Evolutionary conservation across 176 grass and related monocot species (phyloP), one percentile per base, ranked within the genome.

Genomic region (Rhynchospora pubera): DNA sequence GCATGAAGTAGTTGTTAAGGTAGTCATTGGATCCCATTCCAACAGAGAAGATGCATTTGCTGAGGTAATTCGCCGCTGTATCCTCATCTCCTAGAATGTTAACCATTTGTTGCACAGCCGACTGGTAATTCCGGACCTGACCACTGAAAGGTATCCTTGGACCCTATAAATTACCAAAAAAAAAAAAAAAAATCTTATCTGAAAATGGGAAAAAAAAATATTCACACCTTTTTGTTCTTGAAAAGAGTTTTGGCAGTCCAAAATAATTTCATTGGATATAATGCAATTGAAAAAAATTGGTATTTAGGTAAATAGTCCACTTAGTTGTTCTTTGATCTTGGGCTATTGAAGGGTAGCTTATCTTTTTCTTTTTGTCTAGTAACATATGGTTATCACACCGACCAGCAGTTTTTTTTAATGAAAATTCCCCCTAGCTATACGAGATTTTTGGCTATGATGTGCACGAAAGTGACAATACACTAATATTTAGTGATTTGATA

Each of bases 1-100:
- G 97, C 97, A 96, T 94, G 93, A 99, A 99, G 88, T 99, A 99
- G 87, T 99, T 99, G 91, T 99, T 99, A 39, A 99, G 97, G 85
- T 99, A 99, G 91, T 99, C 97, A 79, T 99, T 99, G 87, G 91
- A 95, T 55, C 97, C 97, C 93, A 99, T 99, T 45, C 97, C 97
- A 11, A 96, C 5, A 26, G 87, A 90, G 87, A 99, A 96, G 85
- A 99, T 93, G 92, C 97, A 99, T 63, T 51, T 83, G 86, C 97
- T 91, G 21, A 99, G 89, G 67, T 87, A 94, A 57, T 87, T 81
- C 10, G 89, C 90, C 15, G 97, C 87, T 12, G 91, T 87, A 84
- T 93, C 97, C 79, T 90, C 84, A 77, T 96, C 93, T 2, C 97
- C 97, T 24, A 99, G 74, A 52, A 99, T 71, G 87, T 1, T 85